A percentile compares a stretch with the other conserved stretches of the same genome.
These are phyloP conservation scores for Murraya koenigii DNA, from an alignment of 345 rosid species.

Conservation along the genomic window DNA sequence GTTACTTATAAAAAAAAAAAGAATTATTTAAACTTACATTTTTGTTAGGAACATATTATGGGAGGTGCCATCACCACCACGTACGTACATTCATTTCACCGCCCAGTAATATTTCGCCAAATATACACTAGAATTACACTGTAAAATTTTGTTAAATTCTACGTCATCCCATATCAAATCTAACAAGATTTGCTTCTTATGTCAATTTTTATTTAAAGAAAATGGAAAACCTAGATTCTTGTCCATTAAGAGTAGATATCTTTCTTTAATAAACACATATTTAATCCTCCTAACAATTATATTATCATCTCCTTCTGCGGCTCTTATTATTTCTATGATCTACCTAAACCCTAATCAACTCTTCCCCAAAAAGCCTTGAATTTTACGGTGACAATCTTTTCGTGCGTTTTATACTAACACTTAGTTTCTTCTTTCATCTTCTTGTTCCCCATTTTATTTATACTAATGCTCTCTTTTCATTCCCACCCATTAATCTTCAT, in stretches of 20 bases:
- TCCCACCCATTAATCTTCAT: not conserved
- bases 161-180: not conserved
- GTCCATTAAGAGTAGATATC: constrained; percentile 9
- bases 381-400: constrained; percentile 28
- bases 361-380: constrained; percentile 15
- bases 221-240: constrained; percentile 9
- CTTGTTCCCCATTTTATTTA: constrained; percentile 23
- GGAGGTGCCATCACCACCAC: too few species aligned
- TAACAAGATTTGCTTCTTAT: constrained; percentile 4
- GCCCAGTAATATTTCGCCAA: too few species aligned
- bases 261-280: constrained; percentile 8
- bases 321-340: constrained; percentile 42
- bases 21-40: too few species aligned
- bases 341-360: constrained; percentile 52
- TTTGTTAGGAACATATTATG: too few species aligned
- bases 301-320: not conserved
- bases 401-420: constrained; percentile 24
- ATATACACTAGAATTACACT: too few species aligned
- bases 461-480: constrained; percentile 23
- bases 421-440: constrained; percentile 13
- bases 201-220: not conserved
- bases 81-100: too few species aligned
- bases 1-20: too few species aligned
- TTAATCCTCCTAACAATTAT: not conserved
- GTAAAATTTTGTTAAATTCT: not conserved